Evolutionary conservation across 2,329 filamentous ascomycete genomes (phyloP).

Genomic region (Microdochium paspali): DNA sequence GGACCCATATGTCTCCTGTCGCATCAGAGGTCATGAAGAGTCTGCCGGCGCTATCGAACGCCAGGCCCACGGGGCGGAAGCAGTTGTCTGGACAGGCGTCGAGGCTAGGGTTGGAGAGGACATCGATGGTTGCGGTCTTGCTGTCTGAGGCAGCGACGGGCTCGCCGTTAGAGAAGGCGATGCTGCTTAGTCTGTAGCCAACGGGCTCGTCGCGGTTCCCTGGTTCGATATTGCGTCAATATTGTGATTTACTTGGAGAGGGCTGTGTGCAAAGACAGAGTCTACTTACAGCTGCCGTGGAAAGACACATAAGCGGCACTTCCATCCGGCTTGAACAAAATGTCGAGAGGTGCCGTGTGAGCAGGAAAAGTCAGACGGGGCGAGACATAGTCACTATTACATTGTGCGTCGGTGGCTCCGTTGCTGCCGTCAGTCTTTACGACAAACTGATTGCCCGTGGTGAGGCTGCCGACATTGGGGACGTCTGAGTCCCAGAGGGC

Average conservation of each 20-base stretch:
- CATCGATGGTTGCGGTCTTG: conserved; percentile 35
- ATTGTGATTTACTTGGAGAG: conserved; percentile 3
- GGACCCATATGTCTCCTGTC: conserved; percentile 57
- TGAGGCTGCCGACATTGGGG: conserved; percentile 29
- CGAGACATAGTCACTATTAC: conserved; percentile 29
- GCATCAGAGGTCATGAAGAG: conserved; percentile 54
- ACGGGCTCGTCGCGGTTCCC: conserved; percentile 31
- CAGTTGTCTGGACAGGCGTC: conserved; percentile 44
- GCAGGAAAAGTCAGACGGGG: conserved; percentile 51
- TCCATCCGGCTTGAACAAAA: conserved; percentile 53
- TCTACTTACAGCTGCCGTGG: conserved; percentile 56
- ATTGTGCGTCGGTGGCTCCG: conserved; percentile 31
- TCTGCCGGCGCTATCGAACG: conserved; percentile 37
- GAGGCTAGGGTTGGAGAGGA: conserved; percentile 46
- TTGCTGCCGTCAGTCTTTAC: conserved; percentile 16
- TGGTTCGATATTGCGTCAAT: conserved; percentile 8
- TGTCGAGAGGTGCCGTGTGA: conserved; percentile 63
- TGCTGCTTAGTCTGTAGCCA: conserved; percentile 34
- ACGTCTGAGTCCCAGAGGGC: conserved; percentile 48
- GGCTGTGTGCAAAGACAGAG: conserved; percentile 6
- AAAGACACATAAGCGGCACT: conserved; percentile 58
- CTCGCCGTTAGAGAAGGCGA: conserved; percentile 31
- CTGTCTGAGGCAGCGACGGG: conserved; percentile 30
- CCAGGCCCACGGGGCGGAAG: conserved; percentile 54
- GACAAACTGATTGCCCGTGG: conserved; percentile 40